These are phyloP conservation scores for Arthroderma sp. DNA, from an alignment of 2,329 filamentous ascomycete genomes.

Conservation along the genomic window DNA sequence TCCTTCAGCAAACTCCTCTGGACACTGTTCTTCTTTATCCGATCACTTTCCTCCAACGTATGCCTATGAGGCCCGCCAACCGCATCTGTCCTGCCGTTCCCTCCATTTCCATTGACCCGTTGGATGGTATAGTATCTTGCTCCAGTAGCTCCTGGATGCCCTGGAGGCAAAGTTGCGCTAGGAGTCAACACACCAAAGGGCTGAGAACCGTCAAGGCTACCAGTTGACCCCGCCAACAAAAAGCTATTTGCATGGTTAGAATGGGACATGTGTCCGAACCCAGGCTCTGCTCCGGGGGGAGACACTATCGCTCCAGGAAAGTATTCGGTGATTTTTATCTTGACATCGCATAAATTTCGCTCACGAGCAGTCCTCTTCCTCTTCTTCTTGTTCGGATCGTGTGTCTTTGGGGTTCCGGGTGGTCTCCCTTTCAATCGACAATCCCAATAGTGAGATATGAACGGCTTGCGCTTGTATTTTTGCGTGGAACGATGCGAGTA, in stretches of 20 bases:
- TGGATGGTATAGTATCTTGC: slow-evolving; percentile 61
- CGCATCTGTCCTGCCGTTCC: slow-evolving; percentile 58
- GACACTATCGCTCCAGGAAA: slow-evolving; percentile 40
- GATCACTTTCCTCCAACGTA: slow-evolving; percentile 57
- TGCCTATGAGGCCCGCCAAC: slow-evolving; percentile 63
- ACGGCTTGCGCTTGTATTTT: slow-evolving; percentile 67
- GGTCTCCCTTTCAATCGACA: slow-evolving; percentile 69
- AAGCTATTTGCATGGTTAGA: slow-evolving; percentile 9
- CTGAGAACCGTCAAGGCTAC: slow-evolving; percentile 17
- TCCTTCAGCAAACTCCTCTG: slow-evolving; percentile 51
- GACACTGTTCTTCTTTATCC: slow-evolving; percentile 70
- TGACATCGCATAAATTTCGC: slow-evolving; percentile 70
- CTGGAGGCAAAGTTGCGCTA: slow-evolving; percentile 26
- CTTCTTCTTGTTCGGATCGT: slow-evolving; percentile 71
- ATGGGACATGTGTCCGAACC: slow-evolving; percentile 15
- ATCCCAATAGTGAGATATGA: slow-evolving; percentile 74
- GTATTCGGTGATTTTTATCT: slow-evolving; percentile 76
- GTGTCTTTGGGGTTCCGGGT: slow-evolving; percentile 64
- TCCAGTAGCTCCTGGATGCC: slow-evolving; percentile 36
- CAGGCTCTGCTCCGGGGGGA: slow-evolving; percentile 19
- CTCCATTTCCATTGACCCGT: slow-evolving; percentile 62
- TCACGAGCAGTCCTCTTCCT: slow-evolving; percentile 62
- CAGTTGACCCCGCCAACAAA: slow-evolving; percentile 12
- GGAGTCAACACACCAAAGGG: slow-evolving; percentile 34
- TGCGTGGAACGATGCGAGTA: slow-evolving; percentile 76